A percentile compares a stretch with the other conserved stretches of the same genome.
These are phyloP conservation scores for Cytospora schulzeri DNA, from an alignment of 2,329 filamentous ascomycete genomes.

Conservation along the genomic window DNA sequence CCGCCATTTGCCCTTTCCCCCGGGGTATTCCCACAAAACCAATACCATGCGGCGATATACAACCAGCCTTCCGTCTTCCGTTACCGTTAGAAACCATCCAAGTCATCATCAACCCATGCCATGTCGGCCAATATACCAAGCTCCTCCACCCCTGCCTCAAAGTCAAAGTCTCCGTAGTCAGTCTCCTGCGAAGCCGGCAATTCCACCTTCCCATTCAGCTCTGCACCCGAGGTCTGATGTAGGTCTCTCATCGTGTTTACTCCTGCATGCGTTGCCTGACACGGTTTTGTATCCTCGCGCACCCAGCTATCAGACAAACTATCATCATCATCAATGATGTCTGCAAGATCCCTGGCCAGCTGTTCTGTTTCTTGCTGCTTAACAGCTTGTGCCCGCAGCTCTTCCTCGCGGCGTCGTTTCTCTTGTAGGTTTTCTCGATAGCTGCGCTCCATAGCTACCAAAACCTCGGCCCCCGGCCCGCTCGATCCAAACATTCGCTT, in stretches of 20 bases:
- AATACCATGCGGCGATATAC: slow-evolving; percentile 10
- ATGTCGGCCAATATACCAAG: slow-evolving; percentile 17
- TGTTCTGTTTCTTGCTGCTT: neutral
- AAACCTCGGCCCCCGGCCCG: slow-evolving; percentile 31
- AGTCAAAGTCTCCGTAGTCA: slow-evolving; percentile 35
- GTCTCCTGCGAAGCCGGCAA: slow-evolving; percentile 34
- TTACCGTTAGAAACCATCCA: slow-evolving; percentile 17
- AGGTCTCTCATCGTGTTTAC: neutral
- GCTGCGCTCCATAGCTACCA: slow-evolving; percentile 36
- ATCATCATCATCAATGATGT: slow-evolving; percentile 5
- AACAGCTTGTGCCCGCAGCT: slow-evolving; percentile 2
- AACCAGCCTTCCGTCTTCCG: neutral
- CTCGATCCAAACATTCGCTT: slow-evolving; percentile 41
- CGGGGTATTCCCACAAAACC: neutral
- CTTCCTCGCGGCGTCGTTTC: slow-evolving; percentile 23
- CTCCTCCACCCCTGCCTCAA: slow-evolving; percentile 7
- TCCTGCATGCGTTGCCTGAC: neutral
- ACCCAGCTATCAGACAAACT: neutral
- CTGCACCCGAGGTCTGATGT: neutral
- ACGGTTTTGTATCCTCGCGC: neutral
- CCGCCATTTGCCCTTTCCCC: neutral
- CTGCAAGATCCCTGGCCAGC: neutral
- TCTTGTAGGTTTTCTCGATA: slow-evolving; percentile 35
- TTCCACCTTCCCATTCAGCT: neutral
- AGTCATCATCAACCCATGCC: slow-evolving; percentile 19